These are phyloP conservation scores for Ceratobasidium sp. DNA, from an alignment of 1,284 basidiomycete species.

Conservation along the genomic window DNA sequence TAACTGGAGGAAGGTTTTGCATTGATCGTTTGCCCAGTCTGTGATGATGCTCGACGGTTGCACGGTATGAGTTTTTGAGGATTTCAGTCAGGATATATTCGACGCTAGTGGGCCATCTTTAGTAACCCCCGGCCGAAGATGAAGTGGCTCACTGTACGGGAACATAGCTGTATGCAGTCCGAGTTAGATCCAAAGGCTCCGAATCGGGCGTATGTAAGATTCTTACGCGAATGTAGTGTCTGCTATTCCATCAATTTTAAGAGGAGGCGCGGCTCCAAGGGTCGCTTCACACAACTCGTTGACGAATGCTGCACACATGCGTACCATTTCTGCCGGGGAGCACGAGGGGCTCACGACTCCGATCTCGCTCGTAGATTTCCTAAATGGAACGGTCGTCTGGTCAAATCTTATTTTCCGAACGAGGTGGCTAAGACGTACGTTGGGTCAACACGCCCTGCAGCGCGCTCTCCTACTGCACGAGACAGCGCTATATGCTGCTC, in stretches of 20 bases:
- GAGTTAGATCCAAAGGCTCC: not conserved
- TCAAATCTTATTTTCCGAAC: not conserved
- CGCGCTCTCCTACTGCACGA: constrained; percentile 55
- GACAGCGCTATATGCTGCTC: constrained; percentile 91
- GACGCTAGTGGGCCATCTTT: not conserved
- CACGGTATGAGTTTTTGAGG: constrained; percentile 89
- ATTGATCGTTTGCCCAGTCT: constrained; percentile 51
- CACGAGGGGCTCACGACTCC: constrained; percentile 75
- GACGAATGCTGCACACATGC: constrained; percentile 82
- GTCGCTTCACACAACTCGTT: constrained; percentile 86
- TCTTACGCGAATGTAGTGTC: constrained; percentile 77
- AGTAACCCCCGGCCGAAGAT: constrained; percentile 49
- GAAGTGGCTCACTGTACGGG: constrained; percentile 88
- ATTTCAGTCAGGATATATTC: constrained; percentile 65
- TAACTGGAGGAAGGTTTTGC: constrained; percentile 65
- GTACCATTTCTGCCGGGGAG: constrained; percentile 73
- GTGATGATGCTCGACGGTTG: constrained; percentile 80
- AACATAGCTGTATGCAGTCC: constrained; percentile 65
- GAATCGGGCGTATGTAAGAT: not conserved
- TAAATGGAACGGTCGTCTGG: not conserved
- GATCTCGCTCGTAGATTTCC: constrained; percentile 51
- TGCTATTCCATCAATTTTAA: constrained; percentile 71
- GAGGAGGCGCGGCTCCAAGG: constrained; percentile 71
- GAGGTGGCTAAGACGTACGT: not conserved
- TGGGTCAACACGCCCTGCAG: constrained; percentile 6